phyloP scores from a whole-genome alignment of 148 eudicot genomes.

The Heliosperma pusillum region DNA sequence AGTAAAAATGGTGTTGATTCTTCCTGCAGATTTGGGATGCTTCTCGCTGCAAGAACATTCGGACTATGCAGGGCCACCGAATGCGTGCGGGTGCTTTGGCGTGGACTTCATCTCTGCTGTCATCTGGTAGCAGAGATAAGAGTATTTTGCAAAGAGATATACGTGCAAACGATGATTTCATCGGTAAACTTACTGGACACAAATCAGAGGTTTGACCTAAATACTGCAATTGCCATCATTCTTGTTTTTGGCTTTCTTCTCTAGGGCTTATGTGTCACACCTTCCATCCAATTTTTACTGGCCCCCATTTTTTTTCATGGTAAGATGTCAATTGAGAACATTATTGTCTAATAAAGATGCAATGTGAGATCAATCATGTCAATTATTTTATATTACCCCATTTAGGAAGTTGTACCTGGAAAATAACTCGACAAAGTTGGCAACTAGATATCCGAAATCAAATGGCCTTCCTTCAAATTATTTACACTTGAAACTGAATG shows the following conservation, averaged over 20 bases:
- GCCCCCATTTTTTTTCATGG: not conserved
- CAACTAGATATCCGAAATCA: not conserved
- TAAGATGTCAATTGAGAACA: not conserved
- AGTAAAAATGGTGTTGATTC: constrained; percentile 6
- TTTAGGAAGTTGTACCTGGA: not conserved
- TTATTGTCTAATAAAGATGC: not conserved
- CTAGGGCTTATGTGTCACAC: not conserved
- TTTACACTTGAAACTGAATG: not conserved
- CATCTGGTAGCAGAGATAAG: constrained; percentile 90
- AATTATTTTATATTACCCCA: not conserved
- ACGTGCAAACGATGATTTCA: constrained; percentile 68
- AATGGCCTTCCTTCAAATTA: not conserved
- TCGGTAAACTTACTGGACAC: constrained; percentile 76
- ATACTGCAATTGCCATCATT: not conserved
- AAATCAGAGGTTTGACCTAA: constrained; percentile 72
- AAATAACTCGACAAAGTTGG: not conserved
- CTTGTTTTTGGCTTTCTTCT: not conserved
- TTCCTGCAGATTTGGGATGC: constrained; percentile 80
- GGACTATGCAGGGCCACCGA: constrained; percentile 87
- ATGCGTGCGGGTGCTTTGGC: constrained; percentile 81
- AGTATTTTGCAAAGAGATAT: constrained; percentile 79
- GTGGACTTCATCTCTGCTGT: constrained; percentile 75
- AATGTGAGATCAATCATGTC: not conserved
- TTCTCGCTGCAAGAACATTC: constrained; percentile 65
- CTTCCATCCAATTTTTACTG: not conserved